Evolutionary conservation across 75 land plant species (phyloP).

Genomic region (Sequoiadendron giganteum): DNA sequence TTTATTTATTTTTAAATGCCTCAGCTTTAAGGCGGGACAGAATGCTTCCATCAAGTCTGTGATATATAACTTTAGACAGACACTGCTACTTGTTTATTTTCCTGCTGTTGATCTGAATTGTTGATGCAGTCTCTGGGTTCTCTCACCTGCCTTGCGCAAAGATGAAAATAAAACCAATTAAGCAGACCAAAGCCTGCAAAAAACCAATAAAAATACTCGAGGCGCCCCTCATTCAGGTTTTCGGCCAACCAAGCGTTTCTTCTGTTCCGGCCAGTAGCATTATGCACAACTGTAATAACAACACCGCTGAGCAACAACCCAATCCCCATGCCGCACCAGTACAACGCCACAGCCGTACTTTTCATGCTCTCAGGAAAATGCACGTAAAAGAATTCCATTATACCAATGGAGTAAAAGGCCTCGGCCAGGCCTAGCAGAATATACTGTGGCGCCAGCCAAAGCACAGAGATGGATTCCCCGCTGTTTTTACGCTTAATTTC

Average conservation of each 20-base stretch:
- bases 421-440: conserved; percentile 67
- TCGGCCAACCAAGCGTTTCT: conserved; percentile 70
- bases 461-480: conserved; percentile 20
- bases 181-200: conserved; percentile 52
- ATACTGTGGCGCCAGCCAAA: conserved; percentile 86
- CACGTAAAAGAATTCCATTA: conserved; percentile 81
- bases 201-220: conserved; percentile 83
- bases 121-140: neutral
- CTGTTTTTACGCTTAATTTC: conserved; percentile 41
- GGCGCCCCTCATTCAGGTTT: conserved; percentile 54
- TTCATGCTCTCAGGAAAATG: conserved; percentile 87
- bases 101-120: neutral
- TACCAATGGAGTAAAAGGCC: conserved; percentile 74
- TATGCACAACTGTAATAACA: conserved; percentile 58
- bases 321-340: conserved; percentile 52
- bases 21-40: too few species aligned
- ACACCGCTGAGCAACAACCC: conserved; percentile 71
- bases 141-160: conserved; percentile 28
- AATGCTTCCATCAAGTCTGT: too few species aligned
- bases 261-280: conserved; percentile 33
- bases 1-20: too few species aligned
- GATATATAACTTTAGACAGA: neutral
- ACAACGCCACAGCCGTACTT: conserved; percentile 60
- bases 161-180: conserved; percentile 42
- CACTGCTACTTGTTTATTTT: neutral